These are phyloP conservation scores for Hawksworthiomyces lignivorus DNA, from an alignment of 2,329 filamentous ascomycete genomes.

Conservation along the genomic window DNA sequence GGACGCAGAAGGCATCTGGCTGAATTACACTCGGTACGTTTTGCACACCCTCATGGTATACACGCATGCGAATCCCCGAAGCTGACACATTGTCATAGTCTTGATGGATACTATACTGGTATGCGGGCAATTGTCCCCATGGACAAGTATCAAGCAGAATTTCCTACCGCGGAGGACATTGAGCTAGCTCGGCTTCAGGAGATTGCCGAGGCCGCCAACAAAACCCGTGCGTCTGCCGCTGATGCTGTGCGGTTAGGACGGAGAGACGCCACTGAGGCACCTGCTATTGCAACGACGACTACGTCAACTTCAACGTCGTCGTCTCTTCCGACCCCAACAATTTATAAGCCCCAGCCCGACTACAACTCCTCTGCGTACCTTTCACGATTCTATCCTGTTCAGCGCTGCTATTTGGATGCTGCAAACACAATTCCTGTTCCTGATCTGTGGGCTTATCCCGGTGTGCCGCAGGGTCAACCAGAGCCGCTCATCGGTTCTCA, in stretches of 20 bases:
- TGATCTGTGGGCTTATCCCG: constrained; percentile 55
- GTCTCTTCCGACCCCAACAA: constrained; percentile 35
- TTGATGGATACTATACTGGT: constrained; percentile 74
- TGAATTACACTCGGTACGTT: constrained; percentile 37
- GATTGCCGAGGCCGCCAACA: constrained; percentile 5
- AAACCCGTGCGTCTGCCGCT: constrained; percentile 21
- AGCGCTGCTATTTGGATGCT: constrained; percentile 56
- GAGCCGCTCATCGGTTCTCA: constrained; percentile 73
- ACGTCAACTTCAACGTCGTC: constrained; percentile 20
- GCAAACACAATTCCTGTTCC: constrained; percentile 50
- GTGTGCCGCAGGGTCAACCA: constrained; percentile 56
- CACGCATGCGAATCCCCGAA: not conserved
- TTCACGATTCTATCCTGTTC: constrained; percentile 42
- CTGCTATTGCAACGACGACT: not conserved
- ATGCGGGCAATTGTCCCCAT: constrained; percentile 61
- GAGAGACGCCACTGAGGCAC: not conserved
- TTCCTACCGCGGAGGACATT: constrained; percentile 42
- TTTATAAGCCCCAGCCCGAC: constrained; percentile 63
- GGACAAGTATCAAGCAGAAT: constrained; percentile 62
- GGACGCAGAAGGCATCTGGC: constrained; percentile 23
- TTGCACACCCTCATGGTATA: too few relatives aligned
- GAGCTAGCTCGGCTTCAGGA: constrained; percentile 6
- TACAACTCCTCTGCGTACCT: constrained; percentile 52
- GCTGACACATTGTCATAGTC: constrained; percentile 37
- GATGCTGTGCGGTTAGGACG: not conserved